Percentiles rank a stretch among this genome's conserved stretches.
Evolutionary conservation across 1,284 basidiomycete genomes (phyloP).

Genomic region (Apiotrichum siamense): DNA sequence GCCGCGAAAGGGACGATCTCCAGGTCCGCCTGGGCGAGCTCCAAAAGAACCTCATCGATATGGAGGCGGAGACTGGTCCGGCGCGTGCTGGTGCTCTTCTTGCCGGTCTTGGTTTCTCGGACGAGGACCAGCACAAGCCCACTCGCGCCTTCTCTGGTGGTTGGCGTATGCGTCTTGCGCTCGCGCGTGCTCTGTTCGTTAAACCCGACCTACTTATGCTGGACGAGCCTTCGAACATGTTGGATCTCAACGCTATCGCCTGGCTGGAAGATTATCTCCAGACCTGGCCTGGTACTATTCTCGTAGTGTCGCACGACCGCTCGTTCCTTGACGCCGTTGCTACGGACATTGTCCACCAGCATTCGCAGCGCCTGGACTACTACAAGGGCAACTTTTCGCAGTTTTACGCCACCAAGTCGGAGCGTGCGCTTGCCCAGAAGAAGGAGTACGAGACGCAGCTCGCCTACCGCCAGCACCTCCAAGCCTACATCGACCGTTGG

Average conservation of each 20-base stretch:
- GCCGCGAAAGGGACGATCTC: conserved; percentile 74
- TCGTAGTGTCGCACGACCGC: conserved; percentile 98
- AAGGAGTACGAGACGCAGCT: conserved; percentile 95
- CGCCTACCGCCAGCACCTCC: conserved; percentile 88
- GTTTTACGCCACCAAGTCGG: conserved; percentile 97
- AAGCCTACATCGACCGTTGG: conserved; percentile 94
- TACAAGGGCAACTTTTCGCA: conserved; percentile 87
- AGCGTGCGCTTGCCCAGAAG: conserved; percentile 81
- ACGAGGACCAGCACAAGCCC: conserved; percentile 73
- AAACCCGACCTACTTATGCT: conserved; percentile 75
- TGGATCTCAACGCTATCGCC: conserved; percentile 56
- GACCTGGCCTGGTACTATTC: conserved; percentile 88
- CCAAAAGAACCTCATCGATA: conserved; percentile 83
- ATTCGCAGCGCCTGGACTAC: conserved; percentile 89
- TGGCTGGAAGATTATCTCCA: conserved; percentile 85
- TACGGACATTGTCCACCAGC: conserved; percentile 94
- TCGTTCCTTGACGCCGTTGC: conserved; percentile 97
- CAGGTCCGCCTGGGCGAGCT: conserved; percentile 82
- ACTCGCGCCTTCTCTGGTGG: conserved; percentile 94
- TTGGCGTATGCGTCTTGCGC: conserved; percentile 98
- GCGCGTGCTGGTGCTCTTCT: conserved; percentile 83
- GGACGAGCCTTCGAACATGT: conserved; percentile 93
- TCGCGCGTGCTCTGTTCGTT: conserved; percentile 93
- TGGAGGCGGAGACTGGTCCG: conserved; percentile 96
- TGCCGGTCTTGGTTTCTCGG: conserved; percentile 86